Conservation (phyloP, 1,284 basidiomycete species). For the Pterula multifida region DNA sequence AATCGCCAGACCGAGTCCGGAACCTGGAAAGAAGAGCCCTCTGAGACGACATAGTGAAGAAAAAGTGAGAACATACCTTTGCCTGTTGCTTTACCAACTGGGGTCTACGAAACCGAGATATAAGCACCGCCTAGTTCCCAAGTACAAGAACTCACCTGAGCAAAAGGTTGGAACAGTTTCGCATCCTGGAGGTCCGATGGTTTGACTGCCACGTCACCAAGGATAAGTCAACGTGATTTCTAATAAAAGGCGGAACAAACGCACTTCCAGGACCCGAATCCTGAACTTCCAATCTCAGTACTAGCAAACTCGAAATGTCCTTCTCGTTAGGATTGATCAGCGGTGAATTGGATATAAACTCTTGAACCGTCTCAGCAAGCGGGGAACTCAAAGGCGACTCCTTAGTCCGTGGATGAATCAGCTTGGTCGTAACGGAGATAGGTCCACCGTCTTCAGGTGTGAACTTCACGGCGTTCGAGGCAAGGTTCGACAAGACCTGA, state of each 20-base stretch:
- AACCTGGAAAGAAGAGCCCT: conserved; percentile 8
- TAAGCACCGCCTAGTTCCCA: background rate
- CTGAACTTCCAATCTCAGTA: conserved; percentile 10
- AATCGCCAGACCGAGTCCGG: conserved; percentile 36
- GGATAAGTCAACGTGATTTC: background rate
- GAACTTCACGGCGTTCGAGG: conserved; percentile 33
- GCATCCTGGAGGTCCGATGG: conserved; percentile 29
- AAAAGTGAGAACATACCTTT: conserved; percentile 21
- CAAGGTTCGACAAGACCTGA: conserved; percentile 26
- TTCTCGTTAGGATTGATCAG: conserved; percentile 3
- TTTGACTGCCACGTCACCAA: conserved; percentile 9
- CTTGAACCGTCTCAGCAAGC: conserved; percentile 8
- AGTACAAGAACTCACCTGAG: conserved; percentile 10
- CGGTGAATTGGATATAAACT: background rate
- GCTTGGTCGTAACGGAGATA: conserved; percentile 19
- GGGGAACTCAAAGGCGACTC: conserved; percentile 10
- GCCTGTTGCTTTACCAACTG: conserved; percentile 19
- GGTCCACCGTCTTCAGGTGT: conserved; percentile 25
- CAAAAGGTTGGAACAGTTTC: conserved; percentile 22
- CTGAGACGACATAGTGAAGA: background rate
- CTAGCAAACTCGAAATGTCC: conserved; percentile 6
- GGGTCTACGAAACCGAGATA: conserved; percentile 14
- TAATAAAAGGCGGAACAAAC: background rate
- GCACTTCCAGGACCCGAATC: conserved; percentile 8
- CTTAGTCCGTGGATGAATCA: conserved; percentile 13